A percentile compares a stretch with the other conserved stretches of the same genome.
phyloP scores from a whole-genome alignment of 768 basidiomycete genomes.

The Hypholoma fasciculare region DNA sequence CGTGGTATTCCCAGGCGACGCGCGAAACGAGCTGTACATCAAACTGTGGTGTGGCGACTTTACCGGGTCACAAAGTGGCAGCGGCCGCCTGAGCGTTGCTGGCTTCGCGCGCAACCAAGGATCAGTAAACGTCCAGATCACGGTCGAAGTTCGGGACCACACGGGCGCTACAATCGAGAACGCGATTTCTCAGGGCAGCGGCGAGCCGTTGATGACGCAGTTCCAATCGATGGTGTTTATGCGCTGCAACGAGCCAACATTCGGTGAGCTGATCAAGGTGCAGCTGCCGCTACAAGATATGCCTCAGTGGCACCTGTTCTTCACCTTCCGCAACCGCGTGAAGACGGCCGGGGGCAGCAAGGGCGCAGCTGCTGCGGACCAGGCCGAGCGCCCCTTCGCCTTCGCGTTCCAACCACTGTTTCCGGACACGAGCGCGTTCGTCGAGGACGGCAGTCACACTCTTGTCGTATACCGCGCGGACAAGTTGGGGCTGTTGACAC shows the following conservation, averaged over 20 bases:
- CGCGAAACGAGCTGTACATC: conserved; percentile 94
- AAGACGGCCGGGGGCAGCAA: conserved; percentile 35
- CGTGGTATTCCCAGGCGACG: conserved; percentile 89
- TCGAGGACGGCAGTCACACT: conserved; percentile 88
- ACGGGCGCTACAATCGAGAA: conserved; percentile 69
- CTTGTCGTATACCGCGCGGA: conserved; percentile 86
- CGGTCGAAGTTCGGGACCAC: conserved; percentile 81
- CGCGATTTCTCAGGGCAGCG: conserved; percentile 80
- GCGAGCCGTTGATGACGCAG: conserved; percentile 76
- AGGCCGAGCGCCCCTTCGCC: conserved; percentile 63
- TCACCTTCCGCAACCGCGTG: conserved; percentile 83
- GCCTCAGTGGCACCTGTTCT: conserved; percentile 88
- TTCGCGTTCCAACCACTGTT: conserved; percentile 92
- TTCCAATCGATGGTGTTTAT: conserved; percentile 93
- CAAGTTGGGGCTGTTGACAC: conserved; percentile 56
- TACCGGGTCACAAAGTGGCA: conserved; percentile 46
- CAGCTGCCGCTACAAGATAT: conserved; percentile 66
- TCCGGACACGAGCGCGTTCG: conserved; percentile 70
- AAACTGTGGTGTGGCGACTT: conserved; percentile 97
- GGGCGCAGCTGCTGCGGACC: conserved; percentile 42
- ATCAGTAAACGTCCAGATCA: conserved; percentile 80
- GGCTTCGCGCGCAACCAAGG: conserved; percentile 59
- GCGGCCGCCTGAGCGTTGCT: conserved; percentile 58
- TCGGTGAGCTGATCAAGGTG: conserved; percentile 91
- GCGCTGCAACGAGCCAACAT: conserved; percentile 86